Conservation (phyloP, 116 monocot genomes). For the Trichopus zeylanicus region DNA sequence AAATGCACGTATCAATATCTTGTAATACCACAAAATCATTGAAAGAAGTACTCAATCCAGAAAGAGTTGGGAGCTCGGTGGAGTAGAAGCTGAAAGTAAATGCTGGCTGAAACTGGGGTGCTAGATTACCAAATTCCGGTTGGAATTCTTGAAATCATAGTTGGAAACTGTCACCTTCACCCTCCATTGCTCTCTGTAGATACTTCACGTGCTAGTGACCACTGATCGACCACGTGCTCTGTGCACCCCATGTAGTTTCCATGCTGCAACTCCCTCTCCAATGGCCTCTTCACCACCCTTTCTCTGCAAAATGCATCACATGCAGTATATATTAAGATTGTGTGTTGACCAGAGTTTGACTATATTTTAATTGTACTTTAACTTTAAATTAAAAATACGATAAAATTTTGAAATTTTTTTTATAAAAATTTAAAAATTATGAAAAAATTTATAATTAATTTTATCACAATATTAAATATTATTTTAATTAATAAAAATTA, state of each 20-base stretch:
- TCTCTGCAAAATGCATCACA: neutral
- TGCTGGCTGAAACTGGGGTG: constrained; percentile 30
- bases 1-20: no score
- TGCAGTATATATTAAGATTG: no score
- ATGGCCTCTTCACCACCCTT: neutral
- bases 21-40: no score
- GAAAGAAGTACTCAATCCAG: constrained; percentile 9
- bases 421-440: no score
- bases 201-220: constrained; percentile 52
- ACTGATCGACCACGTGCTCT: constrained; percentile 30
- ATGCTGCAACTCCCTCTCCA: neutral
- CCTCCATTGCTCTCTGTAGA: constrained; percentile 44
- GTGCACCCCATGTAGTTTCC: constrained; percentile 11
- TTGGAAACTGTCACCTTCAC: constrained; percentile 45
- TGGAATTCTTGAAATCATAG: constrained; percentile 36
- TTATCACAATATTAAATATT: no score
- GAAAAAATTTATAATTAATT: no score
- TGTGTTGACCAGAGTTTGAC: no score
- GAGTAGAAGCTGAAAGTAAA: constrained; percentile 37
- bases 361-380: no score
- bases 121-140: constrained; percentile 40
- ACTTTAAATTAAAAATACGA: no score
- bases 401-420: no score
- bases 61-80: constrained; percentile 9
- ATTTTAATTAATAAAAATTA: no score